These are phyloP conservation scores for Neurospora hispaniola DNA, from an alignment of 495 filamentous ascomycete genomes.

Conservation along the genomic window DNA sequence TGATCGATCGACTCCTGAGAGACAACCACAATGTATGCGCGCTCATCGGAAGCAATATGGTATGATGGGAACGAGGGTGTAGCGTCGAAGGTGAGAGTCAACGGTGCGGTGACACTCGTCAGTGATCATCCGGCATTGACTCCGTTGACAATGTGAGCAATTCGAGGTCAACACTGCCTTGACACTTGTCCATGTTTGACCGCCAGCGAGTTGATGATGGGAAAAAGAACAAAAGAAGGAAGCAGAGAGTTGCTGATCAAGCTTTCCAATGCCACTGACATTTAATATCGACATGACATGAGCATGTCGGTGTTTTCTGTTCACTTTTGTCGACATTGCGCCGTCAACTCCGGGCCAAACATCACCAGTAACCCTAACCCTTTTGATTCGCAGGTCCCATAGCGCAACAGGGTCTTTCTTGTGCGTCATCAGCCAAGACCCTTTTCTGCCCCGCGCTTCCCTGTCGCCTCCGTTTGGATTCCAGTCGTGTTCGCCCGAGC, in stretches of 20 bases:
- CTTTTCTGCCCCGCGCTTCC: not conserved
- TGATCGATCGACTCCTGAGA: not conserved
- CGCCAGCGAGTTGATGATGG: not conserved
- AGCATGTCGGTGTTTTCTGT: not conserved
- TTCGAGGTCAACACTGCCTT: not conserved
- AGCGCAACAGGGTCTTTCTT: not conserved
- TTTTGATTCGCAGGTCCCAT: not conserved
- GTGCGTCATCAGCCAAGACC: not conserved
- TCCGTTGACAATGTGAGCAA: not conserved
- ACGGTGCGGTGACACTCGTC: not conserved
- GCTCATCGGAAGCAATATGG: not conserved
- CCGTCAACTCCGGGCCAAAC: not conserved
- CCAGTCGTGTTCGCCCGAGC: not conserved
- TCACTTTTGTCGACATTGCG: not conserved
- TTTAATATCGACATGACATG: not conserved
- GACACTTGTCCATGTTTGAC: not conserved
- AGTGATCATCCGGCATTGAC: not conserved
- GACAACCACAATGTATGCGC: not conserved
- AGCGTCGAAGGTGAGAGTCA: not conserved
- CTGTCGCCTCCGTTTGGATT: not conserved
- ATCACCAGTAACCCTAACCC: not conserved
- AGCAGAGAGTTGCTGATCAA: not conserved
- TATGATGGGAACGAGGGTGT: not conserved
- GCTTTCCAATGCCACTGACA: not conserved
- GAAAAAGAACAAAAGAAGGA: too few species aligned